Evolutionary conservation across 2,329 filamentous ascomycete species (phyloP), one percentile per base, ranked within the genome.

Genomic region (Diaporthe ilicicola): DNA sequence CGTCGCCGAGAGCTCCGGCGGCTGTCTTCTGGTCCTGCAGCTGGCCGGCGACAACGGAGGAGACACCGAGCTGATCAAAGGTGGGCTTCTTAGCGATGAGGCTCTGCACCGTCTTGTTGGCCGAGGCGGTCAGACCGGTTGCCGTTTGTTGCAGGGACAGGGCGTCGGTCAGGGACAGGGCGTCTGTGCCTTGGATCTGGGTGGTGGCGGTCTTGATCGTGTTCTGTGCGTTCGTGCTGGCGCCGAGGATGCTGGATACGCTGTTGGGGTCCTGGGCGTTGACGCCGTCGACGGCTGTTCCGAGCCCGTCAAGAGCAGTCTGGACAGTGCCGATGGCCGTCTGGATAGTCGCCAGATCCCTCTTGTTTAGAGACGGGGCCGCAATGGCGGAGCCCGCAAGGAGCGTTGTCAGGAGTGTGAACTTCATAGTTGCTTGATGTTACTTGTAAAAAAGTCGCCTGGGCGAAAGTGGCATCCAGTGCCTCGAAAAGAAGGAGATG

Each of bases 171-270:
- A 78, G 72, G 15, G 73, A 73, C 17, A 78, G 75, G 19, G 70
- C 70, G 32, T 74, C 59, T 5, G 76, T 71, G 22, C 77, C 80
- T 39, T 74, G 69, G 48, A 80, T 78, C 55, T 79, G 76, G 4
- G 65, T 69, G 6, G 76, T 75, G 15, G 76, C 72, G 32, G 72
- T 62, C 65, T 75, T 72, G 56, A 76, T 67, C 44, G 70, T 61
- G 67, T 61, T 70, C 62, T 73, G 67, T 32, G 71, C 39, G 44
- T 62, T 12, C 37, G 74, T 74, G 27, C 76, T 70, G 8, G 74
- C 73, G 4, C 71, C 74, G 69, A 81, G 81, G 61, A 85, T 78
- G 72, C 89, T 85, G 80, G 90, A 90, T 8, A 92, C 82, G 78
- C 90, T 44, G 34, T 56, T 72, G 12, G 70, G 67, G 44, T 72